These are phyloP conservation scores for Paecilomyces formosus DNA, from an alignment of 2,329 filamentous ascomycete genomes.

Conservation along the genomic window DNA sequence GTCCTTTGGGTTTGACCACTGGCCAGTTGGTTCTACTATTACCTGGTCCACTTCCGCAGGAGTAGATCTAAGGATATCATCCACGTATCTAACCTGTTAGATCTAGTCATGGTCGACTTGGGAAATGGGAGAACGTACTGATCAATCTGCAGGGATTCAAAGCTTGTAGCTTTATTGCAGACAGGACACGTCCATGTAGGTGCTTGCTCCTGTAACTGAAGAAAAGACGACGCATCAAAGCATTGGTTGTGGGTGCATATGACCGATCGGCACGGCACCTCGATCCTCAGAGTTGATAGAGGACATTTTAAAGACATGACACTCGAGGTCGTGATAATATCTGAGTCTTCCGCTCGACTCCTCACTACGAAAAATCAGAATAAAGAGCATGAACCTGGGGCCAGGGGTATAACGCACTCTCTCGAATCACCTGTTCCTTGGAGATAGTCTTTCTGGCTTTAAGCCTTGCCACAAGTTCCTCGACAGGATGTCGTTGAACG, in stretches of 20 bases:
- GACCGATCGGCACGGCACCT: conserved; percentile 69
- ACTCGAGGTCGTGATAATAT: conserved; percentile 81
- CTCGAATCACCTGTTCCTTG: conserved; percentile 71
- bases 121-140: conserved; percentile 50
- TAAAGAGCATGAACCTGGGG: conserved; percentile 2
- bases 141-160: conserved; percentile 77
- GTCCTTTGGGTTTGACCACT: conserved; percentile 55
- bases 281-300: conserved; percentile 75
- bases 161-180: conserved; percentile 76
- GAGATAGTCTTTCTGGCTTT: conserved; percentile 63
- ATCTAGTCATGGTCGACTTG: not conserved
- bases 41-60: conserved; percentile 69
- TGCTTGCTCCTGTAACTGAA: conserved; percentile 90
- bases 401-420: conserved; percentile 52
- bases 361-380: conserved; percentile 52
- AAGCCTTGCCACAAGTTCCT: conserved; percentile 63
- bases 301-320: conserved; percentile 91
- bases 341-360: conserved; percentile 72
- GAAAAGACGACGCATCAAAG: conserved; percentile 86
- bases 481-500: conserved; percentile 64
- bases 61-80: conserved; percentile 74
- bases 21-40: conserved; percentile 78
- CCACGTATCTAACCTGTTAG: conserved; percentile 59
- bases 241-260: conserved; percentile 86
- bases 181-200: conserved; percentile 96